Base-by-base conservation (phyloP, 345 rosid genomes). In the Euphorbia tirucalli region DNA sequence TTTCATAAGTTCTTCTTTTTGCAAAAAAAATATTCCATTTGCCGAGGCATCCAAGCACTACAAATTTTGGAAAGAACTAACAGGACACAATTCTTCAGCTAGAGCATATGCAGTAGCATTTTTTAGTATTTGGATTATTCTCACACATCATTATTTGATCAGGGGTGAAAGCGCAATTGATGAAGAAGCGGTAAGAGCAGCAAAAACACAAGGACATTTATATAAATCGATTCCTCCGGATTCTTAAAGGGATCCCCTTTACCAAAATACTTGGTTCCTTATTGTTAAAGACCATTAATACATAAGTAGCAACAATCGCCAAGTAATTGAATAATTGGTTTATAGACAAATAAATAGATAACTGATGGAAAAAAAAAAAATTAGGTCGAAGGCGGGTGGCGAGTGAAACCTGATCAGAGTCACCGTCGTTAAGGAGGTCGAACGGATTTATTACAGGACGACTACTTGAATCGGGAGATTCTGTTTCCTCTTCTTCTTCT, bases 401-500 rank as follows among this genome's bases (percentile, higher is more conserved):
- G 19, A 69, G 68, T 15, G 10, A 30, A 69, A 83, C 86, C 85
- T 68, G 77, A 56, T 80, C 80, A 13, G 68, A 52, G 32, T 71
- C 89, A 76, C 68, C 75, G 19, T 83, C 83, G 11, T 85, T 83
- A 74, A 93, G 93, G 73, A 93, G 92, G 81, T 87, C 92, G 69
- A 93, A 93, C 0, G 90, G 98, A 60, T 93, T 93, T 37, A 70
- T 75, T 10, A 77, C 80, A 72, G 88, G 79, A 69, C 78, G 85
- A 50, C 63, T 63, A 19, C 49, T 65, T 19, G 74, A 67, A 65
- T 71, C 78, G 31, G 85, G 75, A 31, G 89, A 87, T 43, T 80
- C 84, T 2, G 76, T 74, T 70, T 80, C 90, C 0, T 76, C 80
- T 14, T 48, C 89, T 1, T 83, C 90, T 1, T 81, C 92, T 11